Conservation (phyloP, 2,329 filamentous ascomycete species). For the Aspergillus texensis region DNA sequence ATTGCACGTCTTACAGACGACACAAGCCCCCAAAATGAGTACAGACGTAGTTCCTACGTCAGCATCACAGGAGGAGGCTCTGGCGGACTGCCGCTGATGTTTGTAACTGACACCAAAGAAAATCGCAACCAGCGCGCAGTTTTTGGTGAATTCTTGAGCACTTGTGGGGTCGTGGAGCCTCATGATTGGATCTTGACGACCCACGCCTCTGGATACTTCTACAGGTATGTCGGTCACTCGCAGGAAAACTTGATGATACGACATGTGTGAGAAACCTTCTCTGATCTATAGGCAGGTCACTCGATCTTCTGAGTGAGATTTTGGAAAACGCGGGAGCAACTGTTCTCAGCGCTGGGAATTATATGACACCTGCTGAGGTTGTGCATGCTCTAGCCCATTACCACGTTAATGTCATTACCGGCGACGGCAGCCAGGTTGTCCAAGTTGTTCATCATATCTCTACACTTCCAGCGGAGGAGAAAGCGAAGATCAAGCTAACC, state of each 20-base stretch:
- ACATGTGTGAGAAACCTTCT: too few species aligned
- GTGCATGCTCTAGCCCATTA: constrained; percentile 34
- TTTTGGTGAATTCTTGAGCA: constrained; percentile 37
- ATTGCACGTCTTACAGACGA: constrained; percentile 1
- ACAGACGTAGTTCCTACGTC: constrained; percentile 42
- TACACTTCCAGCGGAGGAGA: constrained; percentile 24
- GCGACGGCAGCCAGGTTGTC: constrained; percentile 44
- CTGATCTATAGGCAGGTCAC: constrained; percentile 25
- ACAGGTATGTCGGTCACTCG: constrained; percentile 33
- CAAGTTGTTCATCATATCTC: constrained; percentile 42
- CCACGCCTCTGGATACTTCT: constrained; percentile 41
- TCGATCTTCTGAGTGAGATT: constrained; percentile 46
- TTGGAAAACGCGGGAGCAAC: constrained; percentile 48
- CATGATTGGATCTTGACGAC: constrained; percentile 46
- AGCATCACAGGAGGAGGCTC: constrained; percentile 47
- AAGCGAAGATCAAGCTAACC: constrained; percentile 30
- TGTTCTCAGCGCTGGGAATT: constrained; percentile 40
- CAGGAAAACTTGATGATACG: neutral
- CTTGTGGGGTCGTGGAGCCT: constrained; percentile 32
- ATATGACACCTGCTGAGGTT: constrained; percentile 29
- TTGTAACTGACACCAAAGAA: constrained; percentile 44
- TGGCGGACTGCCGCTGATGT: constrained; percentile 40
- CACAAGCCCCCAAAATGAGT: constrained; percentile 35
- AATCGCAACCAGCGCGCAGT: constrained; percentile 45
- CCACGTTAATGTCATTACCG: constrained; percentile 41